Evolutionary conservation across 2,329 filamentous ascomycete species (phyloP).

Genomic region (Raffaelea albimanens): DNA sequence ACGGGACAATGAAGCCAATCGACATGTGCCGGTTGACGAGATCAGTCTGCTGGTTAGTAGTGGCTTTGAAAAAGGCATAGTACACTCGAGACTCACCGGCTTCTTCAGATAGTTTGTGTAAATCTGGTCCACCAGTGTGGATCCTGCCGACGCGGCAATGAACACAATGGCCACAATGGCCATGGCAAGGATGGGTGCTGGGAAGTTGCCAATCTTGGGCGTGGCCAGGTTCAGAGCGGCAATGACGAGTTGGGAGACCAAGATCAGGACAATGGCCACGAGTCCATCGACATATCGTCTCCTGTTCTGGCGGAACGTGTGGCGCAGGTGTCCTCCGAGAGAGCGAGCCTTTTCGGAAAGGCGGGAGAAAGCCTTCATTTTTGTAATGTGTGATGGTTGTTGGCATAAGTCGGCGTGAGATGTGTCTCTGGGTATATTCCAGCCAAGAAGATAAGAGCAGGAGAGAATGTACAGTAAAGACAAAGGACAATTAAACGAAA

Average conservation of each 20-base stretch:
- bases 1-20: constrained; percentile 39
- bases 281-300: constrained; percentile 17
- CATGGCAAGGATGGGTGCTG: constrained; percentile 40
- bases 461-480: too few species aligned
- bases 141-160: constrained; percentile 12
- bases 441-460: too few species aligned
- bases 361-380: too few species aligned
- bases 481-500: too few species aligned
- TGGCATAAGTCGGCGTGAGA: too few species aligned
- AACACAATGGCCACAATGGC: constrained; percentile 26
- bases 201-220: constrained; percentile 26
- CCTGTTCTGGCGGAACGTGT: not conserved
- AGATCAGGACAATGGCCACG: constrained; percentile 26
- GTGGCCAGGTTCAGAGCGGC: constrained; percentile 31
- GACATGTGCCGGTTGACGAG: constrained; percentile 42
- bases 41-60: constrained; percentile 26
- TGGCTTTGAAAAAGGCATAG: not conserved
- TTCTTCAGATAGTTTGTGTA: constrained; percentile 15
- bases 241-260: constrained; percentile 34
- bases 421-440: too few species aligned
- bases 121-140: constrained; percentile 17
- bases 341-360: too few species aligned
- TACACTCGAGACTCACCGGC: constrained; percentile 8
- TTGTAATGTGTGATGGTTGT: too few species aligned
- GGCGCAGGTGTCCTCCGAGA: not conserved